Evolutionary conservation across 1,284 basidiomycete species (phyloP).

Genomic region (Singerocomus rubriflavus): DNA sequence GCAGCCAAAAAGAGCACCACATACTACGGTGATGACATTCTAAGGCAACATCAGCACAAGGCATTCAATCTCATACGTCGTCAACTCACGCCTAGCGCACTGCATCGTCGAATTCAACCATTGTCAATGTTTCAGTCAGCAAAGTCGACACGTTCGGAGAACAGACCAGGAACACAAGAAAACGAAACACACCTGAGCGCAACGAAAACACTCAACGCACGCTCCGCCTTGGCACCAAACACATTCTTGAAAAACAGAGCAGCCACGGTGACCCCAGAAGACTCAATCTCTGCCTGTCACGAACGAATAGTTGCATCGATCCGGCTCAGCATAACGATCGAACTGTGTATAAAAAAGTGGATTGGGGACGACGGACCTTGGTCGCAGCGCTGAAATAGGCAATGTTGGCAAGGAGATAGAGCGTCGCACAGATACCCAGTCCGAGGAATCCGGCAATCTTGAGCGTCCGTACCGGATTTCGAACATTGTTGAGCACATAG

Average conservation of each 20-base stretch:
- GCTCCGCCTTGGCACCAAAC: slow-evolving; percentile 46
- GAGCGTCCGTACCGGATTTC: slow-evolving; percentile 48
- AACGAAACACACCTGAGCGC: slow-evolving; percentile 41
- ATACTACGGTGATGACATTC: slow-evolving; percentile 37
- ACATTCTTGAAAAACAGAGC: slow-evolving; percentile 53
- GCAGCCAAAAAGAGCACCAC: not conserved
- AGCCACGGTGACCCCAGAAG: slow-evolving; percentile 48
- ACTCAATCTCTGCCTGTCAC: slow-evolving; percentile 41
- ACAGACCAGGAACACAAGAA: too few relatives aligned
- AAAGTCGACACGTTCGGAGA: not conserved
- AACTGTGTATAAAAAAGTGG: too few relatives aligned
- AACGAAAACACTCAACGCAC: slow-evolving; percentile 49
- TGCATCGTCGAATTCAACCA: slow-evolving; percentile 1
- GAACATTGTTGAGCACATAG: slow-evolving; percentile 55
- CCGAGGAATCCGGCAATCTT: slow-evolving; percentile 55
- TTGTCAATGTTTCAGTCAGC: not conserved
- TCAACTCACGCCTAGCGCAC: slow-evolving; percentile 29
- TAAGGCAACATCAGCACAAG: slow-evolving; percentile 15
- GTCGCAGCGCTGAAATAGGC: slow-evolving; percentile 45
- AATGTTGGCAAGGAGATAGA: slow-evolving; percentile 53
- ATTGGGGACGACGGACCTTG: slow-evolving; percentile 9
- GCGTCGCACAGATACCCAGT: slow-evolving; percentile 41
- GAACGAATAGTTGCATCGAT: not conserved
- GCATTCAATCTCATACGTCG: not conserved
- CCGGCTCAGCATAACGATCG: not conserved